A percentile compares a stretch with the other conserved stretches of the same genome.
phyloP scores from a whole-genome alignment of 2,329 filamentous ascomycete genomes.

The Septoria linicola region DNA sequence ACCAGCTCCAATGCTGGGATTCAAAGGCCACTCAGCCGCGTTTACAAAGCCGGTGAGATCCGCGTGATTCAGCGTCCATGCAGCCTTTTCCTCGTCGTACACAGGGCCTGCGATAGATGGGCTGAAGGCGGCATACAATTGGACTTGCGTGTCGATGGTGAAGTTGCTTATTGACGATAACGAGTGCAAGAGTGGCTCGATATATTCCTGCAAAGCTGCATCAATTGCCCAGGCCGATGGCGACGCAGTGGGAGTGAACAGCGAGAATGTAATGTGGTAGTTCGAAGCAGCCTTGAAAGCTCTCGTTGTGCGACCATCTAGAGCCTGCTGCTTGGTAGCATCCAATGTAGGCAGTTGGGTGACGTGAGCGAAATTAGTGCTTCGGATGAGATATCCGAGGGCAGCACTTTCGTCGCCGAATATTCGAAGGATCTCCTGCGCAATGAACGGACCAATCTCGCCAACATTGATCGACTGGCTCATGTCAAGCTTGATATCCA shows the following conservation, averaged over 20 bases:
- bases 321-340: conserved; percentile 42
- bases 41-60: conserved; percentile 95
- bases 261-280: conserved; percentile 92
- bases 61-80: conserved; percentile 73
- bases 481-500: conserved; percentile 75
- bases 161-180: conserved; percentile 87
- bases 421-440: conserved; percentile 70
- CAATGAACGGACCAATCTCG: conserved; percentile 72
- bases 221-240: conserved; percentile 94
- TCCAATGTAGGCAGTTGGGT: conserved; percentile 36
- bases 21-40: conserved; percentile 94
- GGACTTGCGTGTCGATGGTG: conserved; percentile 92
- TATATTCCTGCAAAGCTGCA: conserved; percentile 72
- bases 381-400: conserved; percentile 49
- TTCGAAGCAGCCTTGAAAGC: conserved; percentile 89
- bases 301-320: conserved; percentile 69
- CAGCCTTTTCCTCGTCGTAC: conserved; percentile 53
- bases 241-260: conserved; percentile 75
- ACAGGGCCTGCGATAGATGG: conserved; percentile 60
- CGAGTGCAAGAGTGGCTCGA: conserved; percentile 76
- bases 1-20: conserved; percentile 86
- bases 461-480: conserved; percentile 64
- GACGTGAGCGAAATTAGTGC: conserved; percentile 30
- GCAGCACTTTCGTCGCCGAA: conserved; percentile 89
- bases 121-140: conserved; percentile 76